These are phyloP conservation scores for Hypoxylon crocopeplum DNA, from an alignment of 495 filamentous ascomycete genomes.

Conservation along the genomic window DNA sequence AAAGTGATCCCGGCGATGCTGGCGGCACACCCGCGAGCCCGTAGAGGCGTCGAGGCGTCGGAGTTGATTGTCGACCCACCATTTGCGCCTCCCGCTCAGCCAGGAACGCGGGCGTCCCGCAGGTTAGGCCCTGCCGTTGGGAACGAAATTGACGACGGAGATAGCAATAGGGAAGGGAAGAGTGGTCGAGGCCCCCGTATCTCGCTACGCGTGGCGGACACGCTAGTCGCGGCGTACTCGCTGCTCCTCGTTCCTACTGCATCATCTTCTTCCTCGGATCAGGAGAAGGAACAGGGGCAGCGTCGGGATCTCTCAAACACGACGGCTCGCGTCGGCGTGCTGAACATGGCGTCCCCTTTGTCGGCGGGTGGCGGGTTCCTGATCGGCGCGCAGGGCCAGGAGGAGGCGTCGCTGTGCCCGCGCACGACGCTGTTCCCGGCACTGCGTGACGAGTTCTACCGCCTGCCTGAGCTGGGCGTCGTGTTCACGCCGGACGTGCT, in stretches of 20 bases:
- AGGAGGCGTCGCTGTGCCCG: slow-evolving; percentile 67
- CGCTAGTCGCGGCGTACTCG: slow-evolving; percentile 52
- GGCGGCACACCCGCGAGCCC: slow-evolving; percentile 53
- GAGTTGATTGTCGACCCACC: slow-evolving; percentile 55
- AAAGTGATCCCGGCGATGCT: slow-evolving; percentile 59
- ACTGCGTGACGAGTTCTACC: slow-evolving; percentile 63
- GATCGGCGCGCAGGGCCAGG: slow-evolving; percentile 64
- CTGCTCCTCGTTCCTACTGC: slow-evolving; percentile 33
- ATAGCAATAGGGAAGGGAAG: neutral
- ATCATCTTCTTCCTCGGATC: slow-evolving; percentile 3
- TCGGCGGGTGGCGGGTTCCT: slow-evolving; percentile 65
- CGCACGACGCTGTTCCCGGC: slow-evolving; percentile 66
- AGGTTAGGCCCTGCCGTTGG: neutral
- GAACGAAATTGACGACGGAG: neutral
- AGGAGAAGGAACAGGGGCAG: slow-evolving; percentile 22
- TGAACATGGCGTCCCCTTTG: slow-evolving; percentile 69
- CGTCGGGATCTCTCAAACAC: slow-evolving; percentile 38
- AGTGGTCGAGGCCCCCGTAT: slow-evolving; percentile 37
- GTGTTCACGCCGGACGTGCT: slow-evolving; percentile 63
- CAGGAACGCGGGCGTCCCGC: slow-evolving; percentile 11
- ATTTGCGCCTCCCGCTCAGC: neutral
- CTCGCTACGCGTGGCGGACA: slow-evolving; percentile 52
- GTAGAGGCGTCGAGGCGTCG: slow-evolving; percentile 53
- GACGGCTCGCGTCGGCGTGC: slow-evolving; percentile 48
- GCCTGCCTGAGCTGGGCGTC: slow-evolving; percentile 55